These are phyloP conservation scores for Suillus subalutaceus DNA, from an alignment of 768 basidiomycete species.

Conservation along the genomic window DNA sequence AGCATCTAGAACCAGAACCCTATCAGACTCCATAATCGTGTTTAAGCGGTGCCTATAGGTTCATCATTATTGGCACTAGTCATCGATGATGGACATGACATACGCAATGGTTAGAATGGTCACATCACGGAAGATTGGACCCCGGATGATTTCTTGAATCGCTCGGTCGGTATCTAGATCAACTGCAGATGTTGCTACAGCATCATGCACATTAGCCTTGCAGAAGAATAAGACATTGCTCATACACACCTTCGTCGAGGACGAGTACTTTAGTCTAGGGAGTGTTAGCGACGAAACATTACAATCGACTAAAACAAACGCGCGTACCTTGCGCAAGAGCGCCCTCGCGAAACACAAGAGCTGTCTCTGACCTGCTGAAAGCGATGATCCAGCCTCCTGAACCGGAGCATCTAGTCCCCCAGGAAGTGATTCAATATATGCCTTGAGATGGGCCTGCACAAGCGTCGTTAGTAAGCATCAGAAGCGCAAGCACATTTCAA, in stretches of 20 bases:
- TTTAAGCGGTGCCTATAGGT: constrained; percentile 70
- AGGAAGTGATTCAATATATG: constrained; percentile 65
- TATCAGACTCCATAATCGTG: constrained; percentile 81
- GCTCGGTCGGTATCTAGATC: constrained; percentile 89
- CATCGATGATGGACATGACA: constrained; percentile 25
- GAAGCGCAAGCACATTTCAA: background rate
- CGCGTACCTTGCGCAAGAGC: constrained; percentile 66
- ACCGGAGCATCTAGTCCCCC: constrained; percentile 74
- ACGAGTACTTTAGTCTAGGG: constrained; percentile 80
- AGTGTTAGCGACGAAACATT: background rate
- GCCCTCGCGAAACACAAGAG: constrained; percentile 89
- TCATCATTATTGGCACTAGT: constrained; percentile 6
- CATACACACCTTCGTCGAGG: constrained; percentile 78
- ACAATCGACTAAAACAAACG: background rate
- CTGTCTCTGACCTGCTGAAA: constrained; percentile 86
- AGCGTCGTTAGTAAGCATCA: background rate
- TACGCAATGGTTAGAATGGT: constrained; percentile 90
- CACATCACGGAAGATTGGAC: constrained; percentile 72
- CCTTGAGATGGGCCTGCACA: constrained; percentile 63
- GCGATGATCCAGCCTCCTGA: constrained; percentile 77
- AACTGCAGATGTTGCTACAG: constrained; percentile 80
- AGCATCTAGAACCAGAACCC: constrained; percentile 79
- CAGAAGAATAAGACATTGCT: background rate
- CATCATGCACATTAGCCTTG: constrained; percentile 8
- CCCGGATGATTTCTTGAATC: constrained; percentile 86